These are phyloP conservation scores for Ophiostoma himal-ulmi DNA, from an alignment of 2,329 filamentous ascomycete genomes.

Conservation along the genomic window DNA sequence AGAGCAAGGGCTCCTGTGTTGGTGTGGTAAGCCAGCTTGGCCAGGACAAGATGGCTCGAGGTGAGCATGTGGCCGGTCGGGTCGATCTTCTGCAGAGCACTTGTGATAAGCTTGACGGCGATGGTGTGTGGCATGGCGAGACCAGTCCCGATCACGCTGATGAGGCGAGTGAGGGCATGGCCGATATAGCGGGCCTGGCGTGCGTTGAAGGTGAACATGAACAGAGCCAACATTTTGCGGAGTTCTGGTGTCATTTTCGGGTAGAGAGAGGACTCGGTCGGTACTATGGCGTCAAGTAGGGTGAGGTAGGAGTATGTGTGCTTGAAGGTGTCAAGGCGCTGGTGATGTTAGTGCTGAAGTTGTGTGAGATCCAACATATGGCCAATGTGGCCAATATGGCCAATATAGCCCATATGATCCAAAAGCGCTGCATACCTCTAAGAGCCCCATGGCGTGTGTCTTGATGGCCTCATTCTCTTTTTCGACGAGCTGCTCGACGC, in stretches of 20 bases:
- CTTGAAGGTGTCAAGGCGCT: constrained; percentile 44
- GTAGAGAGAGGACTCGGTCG: constrained; percentile 29
- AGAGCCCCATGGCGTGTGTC: constrained; percentile 35
- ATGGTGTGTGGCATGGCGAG: constrained; percentile 40
- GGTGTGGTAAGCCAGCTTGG: constrained; percentile 47
- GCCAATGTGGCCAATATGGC: too few relatives aligned
- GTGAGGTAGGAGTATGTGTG: constrained; percentile 49
- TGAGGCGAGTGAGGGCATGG: constrained; percentile 38
- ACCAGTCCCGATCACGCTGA: constrained; percentile 38
- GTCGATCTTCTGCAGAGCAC: constrained; percentile 60
- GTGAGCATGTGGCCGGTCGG: constrained; percentile 42
- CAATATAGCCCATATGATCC: too few relatives aligned
- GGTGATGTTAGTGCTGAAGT: neutral
- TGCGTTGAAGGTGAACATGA: constrained; percentile 46
- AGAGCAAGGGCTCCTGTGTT: constrained; percentile 50
- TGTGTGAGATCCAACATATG: neutral
- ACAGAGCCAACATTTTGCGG: constrained; percentile 39
- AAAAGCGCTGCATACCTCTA: constrained; percentile 35
- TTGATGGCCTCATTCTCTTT: constrained; percentile 30
- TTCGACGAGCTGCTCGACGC: constrained; percentile 37
- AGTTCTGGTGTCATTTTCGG: constrained; percentile 33
- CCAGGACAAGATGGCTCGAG: constrained; percentile 27
- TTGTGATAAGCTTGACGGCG: constrained; percentile 42
- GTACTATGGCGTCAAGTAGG: constrained; percentile 41
- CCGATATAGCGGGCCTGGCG: constrained; percentile 50